These are phyloP conservation scores for Plasmodium billcollinsi DNA, from an alignment of 169 alveolate genomes.

Conservation along the genomic window DNA sequence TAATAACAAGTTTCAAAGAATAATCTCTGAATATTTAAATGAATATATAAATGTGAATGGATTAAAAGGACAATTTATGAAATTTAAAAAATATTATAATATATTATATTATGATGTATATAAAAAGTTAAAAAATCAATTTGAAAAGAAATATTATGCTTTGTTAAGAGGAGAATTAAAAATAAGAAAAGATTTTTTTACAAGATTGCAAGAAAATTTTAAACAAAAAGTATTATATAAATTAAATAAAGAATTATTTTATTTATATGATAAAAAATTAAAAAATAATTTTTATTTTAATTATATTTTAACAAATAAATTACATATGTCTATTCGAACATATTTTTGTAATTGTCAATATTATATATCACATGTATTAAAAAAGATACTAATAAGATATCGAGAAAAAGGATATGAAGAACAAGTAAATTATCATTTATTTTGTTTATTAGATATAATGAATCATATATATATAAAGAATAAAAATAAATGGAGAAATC, in stretches of 20 bases:
- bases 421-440: not conserved
- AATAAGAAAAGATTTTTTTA: constrained; percentile 7
- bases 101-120: constrained; percentile 2
- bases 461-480: not conserved
- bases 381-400: not conserved
- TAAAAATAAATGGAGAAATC: not conserved
- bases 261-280: constrained; percentile 32
- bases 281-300: constrained; percentile 45
- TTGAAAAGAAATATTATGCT: constrained; percentile 8
- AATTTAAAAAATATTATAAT: not conserved
- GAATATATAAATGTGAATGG: not conserved
- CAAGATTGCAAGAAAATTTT: not conserved
- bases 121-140: constrained; percentile 5
- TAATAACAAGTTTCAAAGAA: not conserved
- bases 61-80: not conserved
- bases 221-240: constrained; percentile 10
- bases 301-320: constrained; percentile 14
- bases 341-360: constrained; percentile 21
- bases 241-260: constrained; percentile 20
- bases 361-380: not conserved
- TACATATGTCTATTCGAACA: constrained; percentile 11
- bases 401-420: constrained; percentile 12
- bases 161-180: constrained; percentile 1
- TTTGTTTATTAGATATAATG: not conserved
- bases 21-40: not conserved